Conservation (phyloP, 2,329 filamentous ascomycete species). For the Parastagonospora avenae region DNA sequence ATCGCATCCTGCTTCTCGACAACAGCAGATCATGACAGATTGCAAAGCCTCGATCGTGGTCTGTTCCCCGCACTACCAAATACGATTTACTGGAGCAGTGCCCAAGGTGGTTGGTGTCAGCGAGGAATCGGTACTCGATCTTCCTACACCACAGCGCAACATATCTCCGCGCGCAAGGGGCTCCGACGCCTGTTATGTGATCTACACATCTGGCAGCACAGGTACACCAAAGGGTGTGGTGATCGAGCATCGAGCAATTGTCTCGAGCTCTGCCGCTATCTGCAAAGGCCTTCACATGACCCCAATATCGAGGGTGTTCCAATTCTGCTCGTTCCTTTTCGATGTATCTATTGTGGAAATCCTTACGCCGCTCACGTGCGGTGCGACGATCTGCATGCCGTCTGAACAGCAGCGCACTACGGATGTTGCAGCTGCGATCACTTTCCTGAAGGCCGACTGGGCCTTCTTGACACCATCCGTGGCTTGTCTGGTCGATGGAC, state of each 20-base stretch:
- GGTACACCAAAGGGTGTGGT: conserved; percentile 40
- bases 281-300: conserved; percentile 34
- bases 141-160: conserved; percentile 12
- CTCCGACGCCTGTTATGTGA: conserved; percentile 31
- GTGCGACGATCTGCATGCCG: conserved; percentile 42
- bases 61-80: conserved; percentile 31
- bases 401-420: conserved; percentile 50
- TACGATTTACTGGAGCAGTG: conserved; percentile 21
- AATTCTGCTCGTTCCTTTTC: conserved; percentile 44
- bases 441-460: conserved; percentile 34
- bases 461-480: conserved; percentile 42
- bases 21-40: conserved; percentile 34
- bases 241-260: conserved; percentile 36
- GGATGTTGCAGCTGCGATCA: conserved; percentile 48
- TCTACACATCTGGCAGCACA: conserved; percentile 44
- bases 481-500: conserved; percentile 40
- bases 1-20: conserved; percentile 31
- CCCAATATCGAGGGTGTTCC: conserved; percentile 37
- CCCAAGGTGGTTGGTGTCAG: conserved; percentile 23
- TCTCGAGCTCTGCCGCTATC: conserved; percentile 35
- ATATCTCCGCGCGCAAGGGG: conserved; percentile 20
- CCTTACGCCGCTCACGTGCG: conserved; percentile 36
- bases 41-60: conserved; percentile 34
- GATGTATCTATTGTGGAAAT: conserved; percentile 43
- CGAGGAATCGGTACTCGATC: conserved; percentile 18